Evolutionary conservation across 192 early-diverging fungal genomes (phyloP).

Genomic region (Paraglomus brasilianum): DNA sequence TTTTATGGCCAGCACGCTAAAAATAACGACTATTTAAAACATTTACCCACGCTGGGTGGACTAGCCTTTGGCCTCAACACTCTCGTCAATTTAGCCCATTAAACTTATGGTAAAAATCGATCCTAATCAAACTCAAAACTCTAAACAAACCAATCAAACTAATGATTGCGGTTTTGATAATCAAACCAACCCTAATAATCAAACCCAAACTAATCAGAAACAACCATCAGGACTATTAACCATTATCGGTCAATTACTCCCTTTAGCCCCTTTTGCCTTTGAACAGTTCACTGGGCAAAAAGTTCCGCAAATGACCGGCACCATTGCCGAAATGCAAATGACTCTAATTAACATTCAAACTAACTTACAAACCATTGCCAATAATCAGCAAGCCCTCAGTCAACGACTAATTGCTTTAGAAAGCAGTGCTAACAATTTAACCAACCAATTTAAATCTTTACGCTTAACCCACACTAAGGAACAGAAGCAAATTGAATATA

Average conservation of each 20-base stretch:
- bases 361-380: not conserved
- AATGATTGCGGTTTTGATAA: constrained; percentile 8
- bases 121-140: too few relatives aligned
- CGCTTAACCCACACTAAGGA: constrained; percentile 3
- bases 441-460: constrained; percentile 1
- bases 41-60: not conserved
- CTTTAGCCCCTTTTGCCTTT: constrained; percentile 6
- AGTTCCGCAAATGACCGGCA: not conserved
- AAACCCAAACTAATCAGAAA: not conserved
- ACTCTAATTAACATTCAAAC: not conserved
- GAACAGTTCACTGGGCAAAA: constrained; percentile 16
- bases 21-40: constrained; percentile 7
- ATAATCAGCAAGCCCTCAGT: constrained; percentile 3
- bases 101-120: too few relatives aligned
- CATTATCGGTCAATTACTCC: constrained; percentile 4
- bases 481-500: constrained; percentile 8
- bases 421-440: constrained; percentile 7
- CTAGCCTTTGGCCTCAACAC: constrained; percentile 11
- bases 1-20: constrained; percentile 3
- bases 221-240: not conserved
- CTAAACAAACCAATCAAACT: constrained; percentile 6
- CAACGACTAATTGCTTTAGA: constrained; percentile 9
- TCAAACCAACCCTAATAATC: not conserved
- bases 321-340: constrained; percentile 5
- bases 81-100: constrained; percentile 8